Conservation (phyloP, 495 filamentous ascomycete species). For the Elaphomyces granulatus region DNA sequence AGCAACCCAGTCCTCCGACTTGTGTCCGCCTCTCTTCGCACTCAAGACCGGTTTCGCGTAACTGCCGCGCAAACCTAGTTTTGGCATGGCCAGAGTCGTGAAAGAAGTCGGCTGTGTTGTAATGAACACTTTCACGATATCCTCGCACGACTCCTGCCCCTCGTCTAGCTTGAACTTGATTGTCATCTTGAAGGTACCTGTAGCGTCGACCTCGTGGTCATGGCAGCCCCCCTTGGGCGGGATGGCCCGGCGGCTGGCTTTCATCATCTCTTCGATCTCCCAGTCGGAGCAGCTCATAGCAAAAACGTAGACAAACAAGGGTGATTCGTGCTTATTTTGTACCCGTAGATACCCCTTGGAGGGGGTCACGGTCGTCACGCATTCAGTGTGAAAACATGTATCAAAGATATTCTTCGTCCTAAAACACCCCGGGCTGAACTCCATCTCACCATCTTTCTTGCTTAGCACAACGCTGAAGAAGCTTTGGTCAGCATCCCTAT, state of each 20-base stretch:
- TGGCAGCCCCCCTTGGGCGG: not conserved
- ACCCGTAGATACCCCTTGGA: too few species aligned
- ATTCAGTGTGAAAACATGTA: too few species aligned
- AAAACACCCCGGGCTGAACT: too few species aligned
- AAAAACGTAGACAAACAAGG: conserved; percentile 5
- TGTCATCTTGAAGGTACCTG: conserved; percentile 1
- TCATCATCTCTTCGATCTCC: conserved; percentile 6
- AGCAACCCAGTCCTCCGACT: conserved; percentile 2
- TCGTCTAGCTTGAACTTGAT: conserved; percentile 1
- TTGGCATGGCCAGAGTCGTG: conserved; percentile 5
- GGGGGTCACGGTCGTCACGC: too few species aligned
- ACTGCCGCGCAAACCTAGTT: not conserved
- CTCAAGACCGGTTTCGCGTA: not conserved
- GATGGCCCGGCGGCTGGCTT: conserved; percentile 1
- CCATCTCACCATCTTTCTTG: too few species aligned
- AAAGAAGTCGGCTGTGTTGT: conserved; percentile 9
- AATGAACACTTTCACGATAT: conserved; percentile 9
- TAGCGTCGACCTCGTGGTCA: not conserved
- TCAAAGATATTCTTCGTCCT: too few species aligned
- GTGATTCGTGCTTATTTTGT: not conserved
- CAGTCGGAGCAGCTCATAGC: conserved; percentile 4
- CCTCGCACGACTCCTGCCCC: conserved; percentile 6
- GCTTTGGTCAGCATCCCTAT: too few species aligned
- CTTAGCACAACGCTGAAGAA: too few species aligned
- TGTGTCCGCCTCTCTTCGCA: not conserved